These are phyloP conservation scores for Neltuma alba DNA, from an alignment of 306 rosid species.

Conservation along the genomic window DNA sequence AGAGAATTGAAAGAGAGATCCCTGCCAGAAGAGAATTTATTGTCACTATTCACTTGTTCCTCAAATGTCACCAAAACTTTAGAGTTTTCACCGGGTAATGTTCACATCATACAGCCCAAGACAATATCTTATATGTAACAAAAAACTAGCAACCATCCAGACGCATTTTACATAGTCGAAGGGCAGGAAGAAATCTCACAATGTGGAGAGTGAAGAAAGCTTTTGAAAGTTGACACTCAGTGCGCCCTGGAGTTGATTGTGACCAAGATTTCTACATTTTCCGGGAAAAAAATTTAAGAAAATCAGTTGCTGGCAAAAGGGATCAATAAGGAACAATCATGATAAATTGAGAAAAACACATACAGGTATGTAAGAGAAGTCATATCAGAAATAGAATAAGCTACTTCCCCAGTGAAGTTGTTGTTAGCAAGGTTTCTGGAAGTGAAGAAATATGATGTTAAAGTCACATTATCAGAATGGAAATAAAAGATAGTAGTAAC, in stretches of 20 bases:
- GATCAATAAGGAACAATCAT: slow-evolving; percentile 14
- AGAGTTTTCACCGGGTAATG: not conserved
- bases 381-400: slow-evolving; percentile 72
- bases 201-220: slow-evolving; percentile 69
- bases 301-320: slow-evolving; percentile 18
- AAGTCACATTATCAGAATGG: slow-evolving; percentile 17
- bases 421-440: slow-evolving; percentile 87
- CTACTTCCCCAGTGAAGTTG: slow-evolving; percentile 64
- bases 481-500: slow-evolving; percentile 24
- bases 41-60: slow-evolving; percentile 15
- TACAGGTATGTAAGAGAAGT: slow-evolving; percentile 71
- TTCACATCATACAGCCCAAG: not conserved
- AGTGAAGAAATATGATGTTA: slow-evolving; percentile 28
- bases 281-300: slow-evolving; percentile 14
- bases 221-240: slow-evolving; percentile 60
- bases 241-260: slow-evolving; percentile 83
- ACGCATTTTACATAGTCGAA: slow-evolving; percentile 27
- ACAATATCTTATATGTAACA: slow-evolving; percentile 19
- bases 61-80: slow-evolving; percentile 23
- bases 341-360: slow-evolving; percentile 45
- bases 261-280: slow-evolving; percentile 72
- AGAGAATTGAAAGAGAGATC: slow-evolving; percentile 84
- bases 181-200: slow-evolving; percentile 64
- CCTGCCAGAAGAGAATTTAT: slow-evolving; percentile 57
- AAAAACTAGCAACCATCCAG: slow-evolving; percentile 31